Percentiles rank a stretch among this genome's conserved stretches.
Evolutionary conservation across 2,329 filamentous ascomycete species (phyloP).

Genomic region (Venturia carpophila): DNA sequence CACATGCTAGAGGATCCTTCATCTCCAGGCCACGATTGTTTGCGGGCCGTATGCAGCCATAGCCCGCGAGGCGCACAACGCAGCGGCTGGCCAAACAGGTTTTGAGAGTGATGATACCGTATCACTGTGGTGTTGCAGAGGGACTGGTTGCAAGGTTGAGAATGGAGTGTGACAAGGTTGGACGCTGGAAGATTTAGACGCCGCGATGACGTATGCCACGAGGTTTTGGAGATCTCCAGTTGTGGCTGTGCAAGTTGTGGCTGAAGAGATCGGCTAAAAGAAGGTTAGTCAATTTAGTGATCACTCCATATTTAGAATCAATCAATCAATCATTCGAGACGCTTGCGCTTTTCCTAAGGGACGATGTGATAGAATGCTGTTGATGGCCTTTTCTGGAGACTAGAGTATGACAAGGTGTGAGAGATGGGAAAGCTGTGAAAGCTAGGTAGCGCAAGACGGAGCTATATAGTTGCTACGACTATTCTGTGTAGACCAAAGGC

Average conservation of each 20-base stretch:
- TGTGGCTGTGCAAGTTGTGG: background rate
- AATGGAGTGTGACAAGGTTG: background rate
- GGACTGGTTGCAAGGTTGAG: background rate
- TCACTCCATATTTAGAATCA: too few relatives aligned
- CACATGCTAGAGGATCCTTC: background rate
- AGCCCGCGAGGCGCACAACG: background rate
- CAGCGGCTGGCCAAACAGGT: constrained; percentile 8
- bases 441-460: background rate
- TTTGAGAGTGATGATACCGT: background rate
- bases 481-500: too few relatives aligned
- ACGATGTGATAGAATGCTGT: too few relatives aligned
- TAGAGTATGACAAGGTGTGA: too few relatives aligned
- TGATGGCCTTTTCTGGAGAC: too few relatives aligned
- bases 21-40: background rate
- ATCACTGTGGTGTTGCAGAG: constrained; percentile 3
- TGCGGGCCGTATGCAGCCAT: background rate
- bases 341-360: too few relatives aligned
- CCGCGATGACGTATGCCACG: constrained; percentile 8
- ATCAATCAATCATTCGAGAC: too few relatives aligned
- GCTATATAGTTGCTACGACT: background rate
- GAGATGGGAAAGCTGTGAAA: too few relatives aligned
- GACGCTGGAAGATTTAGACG: background rate
- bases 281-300: too few relatives aligned
- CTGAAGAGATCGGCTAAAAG: too few relatives aligned
- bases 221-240: background rate